A percentile compares a stretch with the other conserved stretches of the same genome.
Evolutionary conservation across 75 land plant genomes (phyloP).

Genomic region (Cryptomeria japonica): DNA sequence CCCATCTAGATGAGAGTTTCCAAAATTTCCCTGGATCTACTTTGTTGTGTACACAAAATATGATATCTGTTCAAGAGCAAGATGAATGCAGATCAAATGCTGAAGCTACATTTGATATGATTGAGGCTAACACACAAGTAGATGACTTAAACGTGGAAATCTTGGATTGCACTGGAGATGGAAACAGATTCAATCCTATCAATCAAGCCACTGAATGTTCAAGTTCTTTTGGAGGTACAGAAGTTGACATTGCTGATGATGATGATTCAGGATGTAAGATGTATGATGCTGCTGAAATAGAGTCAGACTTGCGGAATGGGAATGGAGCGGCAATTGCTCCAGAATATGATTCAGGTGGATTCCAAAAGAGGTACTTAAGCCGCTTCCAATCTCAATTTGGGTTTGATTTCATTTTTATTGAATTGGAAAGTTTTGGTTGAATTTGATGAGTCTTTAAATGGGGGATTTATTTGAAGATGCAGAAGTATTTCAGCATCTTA

Average conservation of each 20-base stretch:
- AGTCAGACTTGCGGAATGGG: slow-evolving; percentile 43
- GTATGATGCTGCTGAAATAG: slow-evolving; percentile 30
- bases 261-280: slow-evolving; percentile 13
- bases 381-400: neutral
- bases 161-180: slow-evolving; percentile 19
- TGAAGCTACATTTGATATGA: slow-evolving; percentile 6
- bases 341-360: slow-evolving; percentile 21
- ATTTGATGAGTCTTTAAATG: neutral
- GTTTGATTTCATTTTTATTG: neutral
- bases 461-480: neutral
- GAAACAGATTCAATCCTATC: slow-evolving; percentile 18
- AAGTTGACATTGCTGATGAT: slow-evolving; percentile 15
- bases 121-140: neutral
- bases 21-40: neutral
- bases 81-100: slow-evolving; percentile 3
- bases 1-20: neutral
- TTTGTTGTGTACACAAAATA: slow-evolving; percentile 9
- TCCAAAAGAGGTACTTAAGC: slow-evolving; percentile 7
- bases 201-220: slow-evolving; percentile 50
- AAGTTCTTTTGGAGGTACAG: slow-evolving; percentile 40
- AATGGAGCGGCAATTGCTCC: slow-evolving; percentile 34
- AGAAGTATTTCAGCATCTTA: neutral
- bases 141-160: slow-evolving; percentile 9
- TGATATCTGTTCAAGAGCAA: slow-evolving; percentile 2
- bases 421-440: neutral